Evolutionary conservation across 179 eudicot species (phyloP), one percentile per base, ranked within the genome.

Genomic region (Silene vulgaris): DNA sequence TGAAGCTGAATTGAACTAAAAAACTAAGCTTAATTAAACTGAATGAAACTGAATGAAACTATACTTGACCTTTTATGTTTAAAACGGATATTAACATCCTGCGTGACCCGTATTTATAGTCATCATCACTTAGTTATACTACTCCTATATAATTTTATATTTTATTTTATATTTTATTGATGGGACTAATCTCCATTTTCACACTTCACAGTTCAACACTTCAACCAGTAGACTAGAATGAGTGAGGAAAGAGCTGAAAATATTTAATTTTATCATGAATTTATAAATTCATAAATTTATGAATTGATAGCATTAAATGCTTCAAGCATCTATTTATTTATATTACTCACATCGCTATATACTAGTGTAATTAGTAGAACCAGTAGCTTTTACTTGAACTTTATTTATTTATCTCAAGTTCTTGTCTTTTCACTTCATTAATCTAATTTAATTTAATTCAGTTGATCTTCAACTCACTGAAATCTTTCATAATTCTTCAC

Each of bases 261-360:
- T 23, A 60, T 23, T 28, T 11, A 43, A 65, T 65, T 29, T 65
- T 20, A 30, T 40, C 48, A 40, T 21, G 19, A 57, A 45, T n/a
- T 32, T 19, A 56, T 56, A 4, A 14, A 14, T 14, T 56, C 12
- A 11, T 56, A 56, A 56, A 4, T 56, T 16, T 54, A 61, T 77
- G 45, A 52, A 50, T 65, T 65, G 13, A 20, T 21, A 65, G 83
- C 80, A 81, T 81, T 81, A 23, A 81, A 77, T 77, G 80, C 80
- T 56, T 16, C 59, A 64, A 73, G 72, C 77, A 80, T 73, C 75
- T 77, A 73, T 67, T 69, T 73, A 69, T 74, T 28, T 57, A 17
- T 50, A 74, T n/a, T 37, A 37, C 43, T 72, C 56, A 29, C 56
- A 35, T 71, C 72, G 48, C 65, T 17, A 8, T 60, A 26, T 8